A percentile compares a stretch with the other conserved stretches of the same genome.
These are phyloP conservation scores for Sparassis latifolia DNA, from an alignment of 1,284 basidiomycete genomes.

Conservation along the genomic window DNA sequence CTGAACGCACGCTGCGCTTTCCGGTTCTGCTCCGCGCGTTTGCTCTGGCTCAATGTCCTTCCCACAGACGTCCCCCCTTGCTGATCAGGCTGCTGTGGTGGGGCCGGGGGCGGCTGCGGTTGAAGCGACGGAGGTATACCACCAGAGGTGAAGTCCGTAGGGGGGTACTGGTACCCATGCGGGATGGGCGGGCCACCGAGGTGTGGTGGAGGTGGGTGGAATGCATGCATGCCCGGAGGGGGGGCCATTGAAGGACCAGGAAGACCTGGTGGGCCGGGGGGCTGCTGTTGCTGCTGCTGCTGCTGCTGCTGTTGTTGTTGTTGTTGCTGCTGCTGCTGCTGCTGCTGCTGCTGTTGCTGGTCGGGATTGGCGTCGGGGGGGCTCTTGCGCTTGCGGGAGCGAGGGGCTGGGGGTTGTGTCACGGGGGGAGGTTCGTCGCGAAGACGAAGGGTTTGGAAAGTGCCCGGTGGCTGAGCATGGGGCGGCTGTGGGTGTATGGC, in stretches of 20 bases:
- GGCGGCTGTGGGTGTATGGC: conserved; percentile 16
- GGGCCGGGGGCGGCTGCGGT: conserved; percentile 20
- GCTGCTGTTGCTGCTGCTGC: conserved; percentile 1
- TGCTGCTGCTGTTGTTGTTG: conserved; percentile 21
- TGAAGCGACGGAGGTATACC: conserved; percentile 39
- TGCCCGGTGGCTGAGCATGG: conserved; percentile 29
- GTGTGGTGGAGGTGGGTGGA: conserved; percentile 18
- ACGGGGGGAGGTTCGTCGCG: conserved; percentile 46
- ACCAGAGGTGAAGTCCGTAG: conserved; percentile 41
- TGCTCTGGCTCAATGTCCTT: conserved; percentile 64
- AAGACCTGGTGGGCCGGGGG: background rate
- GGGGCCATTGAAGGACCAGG: conserved; percentile 25
- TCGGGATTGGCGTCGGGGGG: conserved; percentile 32
- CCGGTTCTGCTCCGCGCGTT: conserved; percentile 81
- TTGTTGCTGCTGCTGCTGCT: background rate
- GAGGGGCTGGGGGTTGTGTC: conserved; percentile 24
- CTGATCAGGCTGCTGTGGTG: conserved; percentile 21
- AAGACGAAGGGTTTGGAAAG: conserved; percentile 52
- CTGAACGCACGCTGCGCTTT: conserved; percentile 82
- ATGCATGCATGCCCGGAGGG: conserved; percentile 22
- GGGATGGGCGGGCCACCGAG: conserved; percentile 18
- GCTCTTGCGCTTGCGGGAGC: conserved; percentile 33
- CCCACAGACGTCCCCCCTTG: conserved; percentile 28
- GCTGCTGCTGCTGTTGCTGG: conserved; percentile 14
- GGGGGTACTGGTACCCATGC: conserved; percentile 17